Base-by-base conservation (phyloP, 805 yeast species). In the Danielia oregonensis region DNA sequence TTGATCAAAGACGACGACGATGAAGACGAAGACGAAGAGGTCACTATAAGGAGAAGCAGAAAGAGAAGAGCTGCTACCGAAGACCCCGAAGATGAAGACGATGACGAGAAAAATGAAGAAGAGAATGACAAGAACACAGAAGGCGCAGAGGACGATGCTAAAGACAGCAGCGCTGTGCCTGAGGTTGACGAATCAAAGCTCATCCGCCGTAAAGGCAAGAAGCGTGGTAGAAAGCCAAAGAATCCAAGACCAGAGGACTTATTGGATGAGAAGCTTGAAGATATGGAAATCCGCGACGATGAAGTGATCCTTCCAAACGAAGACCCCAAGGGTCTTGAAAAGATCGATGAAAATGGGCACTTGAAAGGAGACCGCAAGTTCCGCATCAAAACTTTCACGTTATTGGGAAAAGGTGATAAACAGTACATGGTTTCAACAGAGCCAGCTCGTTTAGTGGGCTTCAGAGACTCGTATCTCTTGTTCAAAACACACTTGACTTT, bases 361-460 rank as follows among this genome's bases (percentile, higher is more conserved):
- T 65, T 91, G 39, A 54, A 59, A 28, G 95, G 84, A 4, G 89
- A 78, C 12, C 74, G 97, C 44, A 76, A 77, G 50, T 91, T 75
- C 63, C 70, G 89, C 39, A 78, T 82, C 36, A 74, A 81, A 40
- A 74, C 83, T 0, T 85, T 85, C 58, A 79, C 79, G 5, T 67
- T 83, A 6, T 54, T 65, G 26, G 80, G 78, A 4, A 68, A 77
- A 36, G 96, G 95, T 6, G 76, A 78, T 14, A 71, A 80, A 44
- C 68, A 80, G 38, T 93, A 78, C 59, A 89, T 91, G 95, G 75
- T 93, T 30, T 82, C 95, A 2, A 89, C 97, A 0, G 98, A 93
- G 54, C 96, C 96, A 2, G 97, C 98, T 1, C 75, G 97, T 48
- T 79, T 91, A 51, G 87, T 91, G 42, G 97, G 97, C 3, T 86